Base-by-base conservation (phyloP, 176 grass and related monocot species). In the Aegilops longissima region DNA sequence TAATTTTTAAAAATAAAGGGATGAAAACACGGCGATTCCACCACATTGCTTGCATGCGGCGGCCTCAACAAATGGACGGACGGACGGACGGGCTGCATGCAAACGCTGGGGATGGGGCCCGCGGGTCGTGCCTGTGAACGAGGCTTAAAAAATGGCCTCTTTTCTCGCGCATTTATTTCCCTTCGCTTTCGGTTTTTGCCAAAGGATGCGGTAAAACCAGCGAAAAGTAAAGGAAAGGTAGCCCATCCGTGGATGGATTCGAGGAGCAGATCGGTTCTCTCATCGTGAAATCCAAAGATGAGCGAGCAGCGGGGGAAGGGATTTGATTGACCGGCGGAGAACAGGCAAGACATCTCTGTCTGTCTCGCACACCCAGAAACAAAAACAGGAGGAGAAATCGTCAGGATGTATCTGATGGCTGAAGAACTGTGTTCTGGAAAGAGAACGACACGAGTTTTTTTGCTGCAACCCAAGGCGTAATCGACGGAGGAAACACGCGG, bases 131-230 rank as follows among this genome's bases (percentile, higher is more conserved):
- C 54, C 82, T 71, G 71, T n/a, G 86, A 65, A 76, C 51, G 2
- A 52, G 30, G 49, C 36, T 12, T 3, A 24, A 61, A 85, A 88
- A 82, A 82, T 58, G 34, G 31, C 42, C 31, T 77, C 3, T 54
- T 91, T 86, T 70, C 23, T 71, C 66, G 61, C 65, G 86, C 86
- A 88, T 88, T 88, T 47, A 92, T 79, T 85, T 92, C 65, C 89
- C 71, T 78, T 82, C 52, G 52, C 73, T 85, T 86, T 78, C 72
- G 13, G 90, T 79, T 82, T 82, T 82, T 59, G 52, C 78, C n/a
- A 82, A 81, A 88, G 65, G 77, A 91, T 74, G 77, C 81, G 81
- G 82, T 77, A 82, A 91, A 88, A 64, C 52, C 23, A 77, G 78
- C 49, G 73, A 25, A 72, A 76, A 77, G 59, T 62, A 75, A 82